phyloP scores from a whole-genome alignment of 306 rosid genomes.

The Castanea sativa region DNA sequence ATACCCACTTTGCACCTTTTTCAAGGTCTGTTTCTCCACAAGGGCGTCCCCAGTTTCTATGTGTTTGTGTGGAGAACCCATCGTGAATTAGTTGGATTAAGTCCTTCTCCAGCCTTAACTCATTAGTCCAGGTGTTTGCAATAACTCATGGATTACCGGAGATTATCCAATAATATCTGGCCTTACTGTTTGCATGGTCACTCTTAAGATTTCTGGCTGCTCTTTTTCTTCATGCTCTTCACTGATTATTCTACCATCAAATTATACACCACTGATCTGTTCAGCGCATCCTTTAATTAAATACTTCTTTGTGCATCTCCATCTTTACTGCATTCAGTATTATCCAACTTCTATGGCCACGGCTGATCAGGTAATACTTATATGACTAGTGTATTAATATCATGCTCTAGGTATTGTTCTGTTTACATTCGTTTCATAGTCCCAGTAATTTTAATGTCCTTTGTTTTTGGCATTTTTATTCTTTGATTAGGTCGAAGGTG shows the following conservation, averaged over 20 bases:
- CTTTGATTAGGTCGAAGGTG: conserved; percentile 53
- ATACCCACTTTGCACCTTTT: neutral
- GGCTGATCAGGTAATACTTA: conserved; percentile 51
- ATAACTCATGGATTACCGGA: neutral
- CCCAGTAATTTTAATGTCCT: neutral
- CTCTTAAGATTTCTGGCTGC: neutral
- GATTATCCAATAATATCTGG: neutral
- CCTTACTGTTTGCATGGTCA: neutral
- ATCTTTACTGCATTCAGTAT: neutral
- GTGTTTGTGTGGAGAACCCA: no score
- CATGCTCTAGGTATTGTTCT: neutral
- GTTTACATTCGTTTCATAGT: neutral
- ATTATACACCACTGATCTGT: neutral
- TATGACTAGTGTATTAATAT: neutral
- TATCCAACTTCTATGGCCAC: conserved; percentile 19
- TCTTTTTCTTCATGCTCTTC: neutral
- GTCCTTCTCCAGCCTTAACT: neutral
- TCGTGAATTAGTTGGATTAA: neutral
- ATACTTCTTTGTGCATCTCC: neutral
- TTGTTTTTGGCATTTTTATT: neutral
- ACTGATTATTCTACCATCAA: neutral
- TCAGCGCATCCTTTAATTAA: neutral
- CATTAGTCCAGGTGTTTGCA: neutral
- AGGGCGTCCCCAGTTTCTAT: neutral
- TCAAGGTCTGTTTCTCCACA: neutral